Base-by-base conservation (phyloP, 805 yeast species). In the Priceomyces haplophilus region DNA sequence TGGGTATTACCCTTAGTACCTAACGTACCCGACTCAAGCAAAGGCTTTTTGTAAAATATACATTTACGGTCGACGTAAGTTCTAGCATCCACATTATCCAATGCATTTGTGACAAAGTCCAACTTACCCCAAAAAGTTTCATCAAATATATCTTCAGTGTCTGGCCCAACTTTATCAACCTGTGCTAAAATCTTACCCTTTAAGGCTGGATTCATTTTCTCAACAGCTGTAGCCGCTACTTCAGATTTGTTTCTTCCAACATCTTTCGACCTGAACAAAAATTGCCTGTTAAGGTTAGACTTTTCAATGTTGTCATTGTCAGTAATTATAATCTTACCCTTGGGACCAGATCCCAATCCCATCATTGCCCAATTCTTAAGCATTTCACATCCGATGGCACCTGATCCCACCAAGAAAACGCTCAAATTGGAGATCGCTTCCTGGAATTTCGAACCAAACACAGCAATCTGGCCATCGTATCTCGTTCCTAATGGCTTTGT, bases 381-480 rank as follows among this genome's bases (percentile, higher is more conserved):
- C 90, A 93, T 91, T 69, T 93, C 99, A 72, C 99, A 93, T 31
- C 99, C 99, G 72, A 93, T 93, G 15, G 99, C 99, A 61, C 99
- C 99, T 1, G 97, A 76, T 35, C 99, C 99, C 32, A 93, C 99
- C 51, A 93, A 72, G 64, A 93, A 91, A 3, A 90, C 88, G 57
- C 80, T 84, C 49, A 85, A 69, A 63, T 90, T 88, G 30, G 87
- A 79, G 44, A 93, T 68, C 34, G 69, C 70, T 56, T 84, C 80
- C 59, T 88, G 91, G 66, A 79, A 88, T 34, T 79, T 79, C 38
- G 77, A 59, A 46, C 99, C 99, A 54, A 89, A 89, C 1, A 91
- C 96, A 2, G 98, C 97, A 58, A 89, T 86, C 70, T 89, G 96
- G n/a, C 81, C 80, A 64, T 93, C 99, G 59, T 93, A 93, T 61